These are phyloP conservation scores for Posidonia oceanica DNA, from an alignment of 116 monocot species.

Conservation along the genomic window DNA sequence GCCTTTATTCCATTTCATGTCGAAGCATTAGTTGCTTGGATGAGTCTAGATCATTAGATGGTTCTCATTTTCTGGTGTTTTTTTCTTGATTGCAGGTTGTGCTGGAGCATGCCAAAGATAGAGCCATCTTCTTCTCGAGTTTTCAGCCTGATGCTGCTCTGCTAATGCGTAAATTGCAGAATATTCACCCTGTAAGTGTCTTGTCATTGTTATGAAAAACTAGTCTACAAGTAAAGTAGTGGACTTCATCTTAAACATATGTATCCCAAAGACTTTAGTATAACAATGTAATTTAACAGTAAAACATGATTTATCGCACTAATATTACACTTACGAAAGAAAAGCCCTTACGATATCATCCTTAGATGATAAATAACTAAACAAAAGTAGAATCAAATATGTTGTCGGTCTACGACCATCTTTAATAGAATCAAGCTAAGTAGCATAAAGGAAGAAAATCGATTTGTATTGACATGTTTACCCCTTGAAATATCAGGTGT, in stretches of 20 bases:
- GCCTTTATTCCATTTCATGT: too few species aligned
- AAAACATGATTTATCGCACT: too few species aligned
- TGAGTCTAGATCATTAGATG: not conserved
- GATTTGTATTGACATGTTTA: not conserved
- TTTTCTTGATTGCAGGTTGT: conserved; percentile 33
- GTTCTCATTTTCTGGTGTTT: not conserved
- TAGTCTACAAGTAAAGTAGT: not conserved
- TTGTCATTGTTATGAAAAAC: not conserved
- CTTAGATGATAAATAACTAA: too few species aligned
- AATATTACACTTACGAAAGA: too few species aligned
- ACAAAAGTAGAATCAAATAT: too few species aligned
- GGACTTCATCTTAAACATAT: too few species aligned
- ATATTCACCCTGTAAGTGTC: conserved; percentile 42
- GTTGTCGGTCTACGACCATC: too few species aligned
- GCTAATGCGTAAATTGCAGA: conserved; percentile 52
- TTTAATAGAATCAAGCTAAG: too few species aligned
- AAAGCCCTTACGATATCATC: too few species aligned
- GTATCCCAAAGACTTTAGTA: too few species aligned
- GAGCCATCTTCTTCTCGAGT: conserved; percentile 70
- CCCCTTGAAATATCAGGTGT: conserved; percentile 40
- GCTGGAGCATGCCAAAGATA: conserved; percentile 30
- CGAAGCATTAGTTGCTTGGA: not conserved
- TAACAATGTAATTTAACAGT: too few species aligned
- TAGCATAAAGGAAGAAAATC: not conserved
- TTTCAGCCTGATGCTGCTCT: conserved; percentile 83